Evolutionary conservation across 2,329 filamentous ascomycete genomes (phyloP), one percentile per base, ranked within the genome.

Genomic region (Ophiostoma australiae): DNA sequence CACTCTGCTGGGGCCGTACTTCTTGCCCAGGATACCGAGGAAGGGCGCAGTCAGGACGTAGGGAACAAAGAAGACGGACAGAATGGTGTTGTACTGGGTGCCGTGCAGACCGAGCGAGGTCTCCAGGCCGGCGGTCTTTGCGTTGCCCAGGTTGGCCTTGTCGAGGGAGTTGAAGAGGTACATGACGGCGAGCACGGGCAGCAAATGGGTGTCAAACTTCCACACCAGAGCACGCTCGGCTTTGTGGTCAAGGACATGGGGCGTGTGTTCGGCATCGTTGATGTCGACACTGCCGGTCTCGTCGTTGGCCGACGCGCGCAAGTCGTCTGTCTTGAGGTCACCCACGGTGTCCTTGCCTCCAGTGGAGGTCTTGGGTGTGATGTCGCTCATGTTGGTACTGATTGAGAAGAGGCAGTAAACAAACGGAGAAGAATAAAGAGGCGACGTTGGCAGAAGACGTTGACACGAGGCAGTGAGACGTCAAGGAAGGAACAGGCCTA

Each of bases 1-100:
- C 4, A 91, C 88, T 48, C 84, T 81, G 69, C 86, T 84, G 0
- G 91, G 87, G 0, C 90, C 90, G 76, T 85, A 91, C 73, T 87
- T 89, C 80, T 93, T 93, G 73, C 89, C 90, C 13, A 91, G 78
- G 79, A 93, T 89, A 65, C 80, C 80, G 1, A 82, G 73, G 10
- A 80, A 78, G 0, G 89, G 90, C 0, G 90, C 90, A 69, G 88
- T 89, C 58, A 93, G 77, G 69, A 93, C 90, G 77, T 90, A 93
- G 0, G 91, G 91, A 6, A 93, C 83, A 78, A 91, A 93, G 82
- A 93, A 93, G 74, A 93, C 88, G 74, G 84, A 86, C 58, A 93
- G 79, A 67, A 92, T 83, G 66, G 88, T 85, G 78, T 92, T 93
- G 81, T 93, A 92, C 68, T 73, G 69, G 70, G 69, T 72, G 48